Conservation (phyloP, 108 stramenopile genomes). For the Nitzschia putrida region DNA sequence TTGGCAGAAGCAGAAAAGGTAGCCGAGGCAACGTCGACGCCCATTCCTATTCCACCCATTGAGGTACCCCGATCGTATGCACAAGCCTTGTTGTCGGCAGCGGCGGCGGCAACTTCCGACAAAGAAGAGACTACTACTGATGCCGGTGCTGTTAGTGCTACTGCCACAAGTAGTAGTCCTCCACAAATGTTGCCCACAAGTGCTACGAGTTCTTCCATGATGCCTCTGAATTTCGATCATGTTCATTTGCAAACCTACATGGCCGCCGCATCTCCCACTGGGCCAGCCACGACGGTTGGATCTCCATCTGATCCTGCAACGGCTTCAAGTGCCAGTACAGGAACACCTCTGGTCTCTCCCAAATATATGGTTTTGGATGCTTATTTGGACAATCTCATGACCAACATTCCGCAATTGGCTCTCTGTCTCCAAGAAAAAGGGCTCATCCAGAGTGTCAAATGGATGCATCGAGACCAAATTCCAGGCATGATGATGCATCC, state of each 20-base stretch:
- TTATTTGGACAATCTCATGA: constrained; percentile 86
- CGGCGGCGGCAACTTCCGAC: not conserved
- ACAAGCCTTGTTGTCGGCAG: constrained; percentile 22
- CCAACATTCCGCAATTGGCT: constrained; percentile 86
- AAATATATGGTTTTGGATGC: constrained; percentile 75
- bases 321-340: constrained; percentile 3
- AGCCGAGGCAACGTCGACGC: too few relatives aligned
- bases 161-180: constrained; percentile 5
- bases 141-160: too few relatives aligned
- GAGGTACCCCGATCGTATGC: constrained; percentile 11
- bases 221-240: constrained; percentile 41
- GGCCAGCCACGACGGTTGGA: not conserved
- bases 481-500: constrained; percentile 73
- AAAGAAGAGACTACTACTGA: not conserved
- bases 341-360: constrained; percentile 42
- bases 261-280: constrained; percentile 42
- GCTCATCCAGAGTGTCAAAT: constrained; percentile 77
- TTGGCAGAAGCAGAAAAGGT: constrained; percentile 7
- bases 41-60: too few relatives aligned
- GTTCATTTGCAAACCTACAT: constrained; percentile 72
- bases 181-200: too few relatives aligned
- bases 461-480: constrained; percentile 72
- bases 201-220: not conserved
- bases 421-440: constrained; percentile 81
- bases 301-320: not conserved